Conservation (phyloP, 352 stramenopile genomes). For the Pythium brassicae region DNA sequence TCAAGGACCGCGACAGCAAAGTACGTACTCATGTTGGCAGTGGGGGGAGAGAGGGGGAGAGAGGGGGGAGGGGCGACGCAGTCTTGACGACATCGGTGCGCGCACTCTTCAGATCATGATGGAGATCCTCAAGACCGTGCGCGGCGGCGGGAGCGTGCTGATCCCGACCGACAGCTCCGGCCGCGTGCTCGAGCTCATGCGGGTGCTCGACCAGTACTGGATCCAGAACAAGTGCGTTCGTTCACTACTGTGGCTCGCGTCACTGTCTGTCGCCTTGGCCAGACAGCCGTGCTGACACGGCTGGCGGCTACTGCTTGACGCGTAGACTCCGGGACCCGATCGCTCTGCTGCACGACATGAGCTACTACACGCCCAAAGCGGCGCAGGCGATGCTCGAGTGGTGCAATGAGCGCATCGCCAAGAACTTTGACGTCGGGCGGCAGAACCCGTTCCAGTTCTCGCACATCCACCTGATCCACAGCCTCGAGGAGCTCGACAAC, state of each 20-base stretch:
- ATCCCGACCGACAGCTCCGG: slow-evolving; percentile 94
- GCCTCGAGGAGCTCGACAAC: slow-evolving; percentile 81
- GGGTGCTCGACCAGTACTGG: slow-evolving; percentile 95
- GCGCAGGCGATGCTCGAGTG: slow-evolving; percentile 88
- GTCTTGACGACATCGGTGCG: slow-evolving; percentile 9
- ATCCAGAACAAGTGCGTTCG: slow-evolving; percentile 89
- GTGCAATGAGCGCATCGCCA: slow-evolving; percentile 88
- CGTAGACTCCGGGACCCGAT: slow-evolving; percentile 80
- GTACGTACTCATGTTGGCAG: slow-evolving; percentile 13
- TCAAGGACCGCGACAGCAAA: slow-evolving; percentile 86
- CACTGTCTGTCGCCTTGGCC: neutral
- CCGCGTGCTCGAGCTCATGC: slow-evolving; percentile 93
- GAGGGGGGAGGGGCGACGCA: too few species aligned
- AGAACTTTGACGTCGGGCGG: slow-evolving; percentile 85
- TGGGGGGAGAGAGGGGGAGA: neutral
- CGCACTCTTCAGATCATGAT: slow-evolving; percentile 76
- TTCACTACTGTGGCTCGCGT: too few species aligned
- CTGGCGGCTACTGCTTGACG: too few species aligned
- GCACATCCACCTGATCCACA: slow-evolving; percentile 86
- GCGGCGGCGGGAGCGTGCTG: slow-evolving; percentile 92
- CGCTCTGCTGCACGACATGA: slow-evolving; percentile 84
- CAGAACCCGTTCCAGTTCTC: slow-evolving; percentile 89
- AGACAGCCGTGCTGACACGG: neutral
- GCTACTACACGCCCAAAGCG: slow-evolving; percentile 85
- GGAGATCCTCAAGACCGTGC: slow-evolving; percentile 90